These are phyloP conservation scores for Neurospora sp. DNA, from an alignment of 495 filamentous ascomycete species.

Conservation along the genomic window DNA sequence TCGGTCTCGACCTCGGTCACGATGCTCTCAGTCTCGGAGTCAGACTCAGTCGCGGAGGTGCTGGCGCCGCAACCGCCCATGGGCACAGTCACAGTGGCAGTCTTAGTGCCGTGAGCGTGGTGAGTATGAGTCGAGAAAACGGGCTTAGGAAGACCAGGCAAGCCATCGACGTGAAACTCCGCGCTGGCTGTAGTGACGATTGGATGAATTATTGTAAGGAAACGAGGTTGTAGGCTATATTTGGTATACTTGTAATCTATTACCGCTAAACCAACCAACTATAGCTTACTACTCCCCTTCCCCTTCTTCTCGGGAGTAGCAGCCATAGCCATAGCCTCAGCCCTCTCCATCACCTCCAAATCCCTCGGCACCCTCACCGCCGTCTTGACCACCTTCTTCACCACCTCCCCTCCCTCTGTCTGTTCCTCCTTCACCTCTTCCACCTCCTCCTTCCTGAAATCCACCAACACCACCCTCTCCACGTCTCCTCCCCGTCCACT, in stretches of 20 bases:
- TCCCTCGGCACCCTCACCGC: constrained; percentile 10
- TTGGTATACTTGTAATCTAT: not conserved
- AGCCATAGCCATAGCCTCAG: constrained; percentile 13
- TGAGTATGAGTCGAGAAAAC: not conserved
- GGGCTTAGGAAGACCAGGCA: not conserved
- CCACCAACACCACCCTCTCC: constrained; percentile 64
- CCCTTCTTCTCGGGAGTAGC: not conserved
- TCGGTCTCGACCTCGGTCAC: not conserved
- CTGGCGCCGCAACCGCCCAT: not conserved
- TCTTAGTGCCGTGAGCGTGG: not conserved
- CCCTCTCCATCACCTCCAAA: constrained; percentile 17
- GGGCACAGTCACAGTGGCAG: not conserved
- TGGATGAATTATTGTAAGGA: no score
- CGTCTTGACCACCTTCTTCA: constrained; percentile 35
- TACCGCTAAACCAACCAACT: not conserved
- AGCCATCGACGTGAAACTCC: not conserved
- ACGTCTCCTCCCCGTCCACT: constrained; percentile 54
- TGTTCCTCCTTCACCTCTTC: constrained; percentile 40
- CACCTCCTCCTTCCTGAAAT: constrained; percentile 48
- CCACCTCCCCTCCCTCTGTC: constrained; percentile 32
- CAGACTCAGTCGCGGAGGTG: not conserved
- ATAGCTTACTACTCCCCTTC: constrained; percentile 5
- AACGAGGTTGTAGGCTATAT: no score
- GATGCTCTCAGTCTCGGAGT: not conserved
- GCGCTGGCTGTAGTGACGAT: not conserved